phyloP scores from a whole-genome alignment of 1,139 yeast genomes.

The Candida sanyaensis region DNA sequence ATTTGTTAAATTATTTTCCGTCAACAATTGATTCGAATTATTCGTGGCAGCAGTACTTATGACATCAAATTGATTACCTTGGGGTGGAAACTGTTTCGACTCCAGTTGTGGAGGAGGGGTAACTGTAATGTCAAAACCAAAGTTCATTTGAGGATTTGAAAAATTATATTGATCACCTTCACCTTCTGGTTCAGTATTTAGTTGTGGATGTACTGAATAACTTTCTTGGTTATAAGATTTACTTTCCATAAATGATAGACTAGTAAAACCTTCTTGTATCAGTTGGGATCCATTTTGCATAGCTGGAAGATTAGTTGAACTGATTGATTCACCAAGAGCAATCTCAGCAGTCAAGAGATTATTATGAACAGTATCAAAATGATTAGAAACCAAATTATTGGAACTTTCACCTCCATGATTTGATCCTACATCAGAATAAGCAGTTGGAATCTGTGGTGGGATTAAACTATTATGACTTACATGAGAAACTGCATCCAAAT shows the following conservation, averaged over 20 bases:
- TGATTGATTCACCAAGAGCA: slow-evolving; percentile 43
- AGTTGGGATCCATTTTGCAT: slow-evolving; percentile 11
- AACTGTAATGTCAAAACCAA: slow-evolving; percentile 15
- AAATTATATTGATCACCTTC: slow-evolving; percentile 7
- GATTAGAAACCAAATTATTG: slow-evolving; percentile 8
- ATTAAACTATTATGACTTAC: slow-evolving; percentile 18
- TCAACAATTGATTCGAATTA: slow-evolving; percentile 18
- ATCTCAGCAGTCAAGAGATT: slow-evolving; percentile 28
- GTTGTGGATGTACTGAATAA: neutral
- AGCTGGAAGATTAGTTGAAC: slow-evolving; percentile 34
- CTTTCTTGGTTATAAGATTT: neutral
- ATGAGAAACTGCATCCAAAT: slow-evolving; percentile 40
- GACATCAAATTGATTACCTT: slow-evolving; percentile 11
- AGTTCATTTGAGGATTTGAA: slow-evolving; percentile 10
- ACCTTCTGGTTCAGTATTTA: slow-evolving; percentile 1
- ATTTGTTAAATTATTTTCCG: slow-evolving; percentile 29
- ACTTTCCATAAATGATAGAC: slow-evolving; percentile 3
- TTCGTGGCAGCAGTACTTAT: slow-evolving; percentile 11
- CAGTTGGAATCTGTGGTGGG: slow-evolving; percentile 14
- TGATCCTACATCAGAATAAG: slow-evolving; percentile 18
- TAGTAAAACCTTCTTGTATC: slow-evolving; percentile 2
- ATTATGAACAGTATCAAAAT: slow-evolving; percentile 22
- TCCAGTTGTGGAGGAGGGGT: slow-evolving; percentile 15
- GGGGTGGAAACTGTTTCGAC: slow-evolving; percentile 9
- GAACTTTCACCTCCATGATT: slow-evolving; percentile 9